phyloP scores from a whole-genome alignment of 2,329 filamentous ascomycete genomes.

The Neonectria coccinea region DNA sequence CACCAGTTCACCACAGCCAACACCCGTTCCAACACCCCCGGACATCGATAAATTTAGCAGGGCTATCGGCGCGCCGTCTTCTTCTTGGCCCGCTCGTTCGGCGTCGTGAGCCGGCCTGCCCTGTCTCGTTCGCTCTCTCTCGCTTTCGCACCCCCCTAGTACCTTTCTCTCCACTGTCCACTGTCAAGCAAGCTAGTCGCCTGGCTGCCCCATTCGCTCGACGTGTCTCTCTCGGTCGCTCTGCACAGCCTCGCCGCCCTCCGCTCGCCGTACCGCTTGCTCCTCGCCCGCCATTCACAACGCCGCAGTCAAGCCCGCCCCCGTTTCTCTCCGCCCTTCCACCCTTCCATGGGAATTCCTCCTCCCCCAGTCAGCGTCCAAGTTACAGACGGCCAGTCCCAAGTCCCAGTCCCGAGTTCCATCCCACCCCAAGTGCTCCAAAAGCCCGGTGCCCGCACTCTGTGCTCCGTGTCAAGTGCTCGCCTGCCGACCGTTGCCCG shows the following conservation, averaged over 20 bases:
- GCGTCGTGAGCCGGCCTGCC: slow-evolving; percentile 18
- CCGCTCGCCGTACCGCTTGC: slow-evolving; percentile 30
- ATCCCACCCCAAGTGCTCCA: slow-evolving; percentile 12
- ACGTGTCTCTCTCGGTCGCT: slow-evolving; percentile 37
- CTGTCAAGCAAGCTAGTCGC: slow-evolving; percentile 12
- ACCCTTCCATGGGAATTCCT: slow-evolving; percentile 37
- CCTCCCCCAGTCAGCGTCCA: slow-evolving; percentile 24
- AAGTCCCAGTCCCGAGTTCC: slow-evolving; percentile 2
- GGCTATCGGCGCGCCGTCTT: slow-evolving; percentile 4
- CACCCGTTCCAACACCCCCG: slow-evolving; percentile 19
- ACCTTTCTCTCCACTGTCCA: slow-evolving; percentile 5
- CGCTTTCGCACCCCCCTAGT: slow-evolving; percentile 13
- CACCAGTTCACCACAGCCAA: slow-evolving; percentile 1
- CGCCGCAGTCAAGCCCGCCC: slow-evolving; percentile 27
- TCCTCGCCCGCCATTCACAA: slow-evolving; percentile 27
- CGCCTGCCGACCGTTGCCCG: slow-evolving; percentile 16
- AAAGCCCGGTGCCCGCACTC: slow-evolving; percentile 9
- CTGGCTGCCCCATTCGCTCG: slow-evolving; percentile 33
- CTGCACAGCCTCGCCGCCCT: slow-evolving; percentile 42
- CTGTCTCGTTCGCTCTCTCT: slow-evolving; percentile 10
- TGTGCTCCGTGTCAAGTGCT: slow-evolving; percentile 20
- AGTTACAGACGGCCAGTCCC: background rate
- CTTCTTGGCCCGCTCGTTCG: slow-evolving; percentile 17
- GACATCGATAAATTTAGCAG: slow-evolving; percentile 42
- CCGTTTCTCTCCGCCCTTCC: slow-evolving; percentile 27